Conservation (phyloP, 345 rosid genomes). For the Citrus cavaleriei region DNA sequence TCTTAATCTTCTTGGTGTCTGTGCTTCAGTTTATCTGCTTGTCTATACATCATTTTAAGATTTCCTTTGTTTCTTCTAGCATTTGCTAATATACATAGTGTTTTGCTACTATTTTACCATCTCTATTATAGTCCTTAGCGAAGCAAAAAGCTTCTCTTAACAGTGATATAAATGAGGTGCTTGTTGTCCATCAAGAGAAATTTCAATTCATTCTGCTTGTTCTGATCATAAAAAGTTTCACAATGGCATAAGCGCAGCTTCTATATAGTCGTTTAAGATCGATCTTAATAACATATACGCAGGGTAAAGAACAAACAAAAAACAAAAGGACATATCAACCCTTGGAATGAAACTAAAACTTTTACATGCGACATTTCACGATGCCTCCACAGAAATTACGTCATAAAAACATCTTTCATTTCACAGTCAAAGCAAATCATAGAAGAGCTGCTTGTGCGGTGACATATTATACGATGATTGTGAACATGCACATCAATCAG, state of each 20-base stretch:
- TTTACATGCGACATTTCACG: neutral
- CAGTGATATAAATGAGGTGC: neutral
- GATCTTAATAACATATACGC: neutral
- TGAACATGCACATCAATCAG: neutral
- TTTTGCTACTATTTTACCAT: neutral
- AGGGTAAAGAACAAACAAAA: neutral
- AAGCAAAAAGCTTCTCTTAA: neutral
- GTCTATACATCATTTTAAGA: neutral
- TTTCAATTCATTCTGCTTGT: neutral
- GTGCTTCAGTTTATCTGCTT: neutral
- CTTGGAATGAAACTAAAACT: neutral
- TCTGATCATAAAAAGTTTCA: neutral
- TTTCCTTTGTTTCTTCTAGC: too few species aligned
- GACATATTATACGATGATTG: too few species aligned
- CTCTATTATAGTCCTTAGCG: constrained; percentile 3
- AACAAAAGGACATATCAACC: neutral
- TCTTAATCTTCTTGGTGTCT: neutral
- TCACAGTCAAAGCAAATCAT: neutral
- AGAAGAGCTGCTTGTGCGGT: neutral
- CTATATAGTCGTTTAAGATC: neutral
- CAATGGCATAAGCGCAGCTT: neutral
- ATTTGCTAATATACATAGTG: too few species aligned
- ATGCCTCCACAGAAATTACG: too few species aligned
- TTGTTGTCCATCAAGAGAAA: neutral
- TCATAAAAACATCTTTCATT: too few species aligned